Conservation (phyloP, 352 stramenopile genomes). For the Phytophthora meadii region DNA sequence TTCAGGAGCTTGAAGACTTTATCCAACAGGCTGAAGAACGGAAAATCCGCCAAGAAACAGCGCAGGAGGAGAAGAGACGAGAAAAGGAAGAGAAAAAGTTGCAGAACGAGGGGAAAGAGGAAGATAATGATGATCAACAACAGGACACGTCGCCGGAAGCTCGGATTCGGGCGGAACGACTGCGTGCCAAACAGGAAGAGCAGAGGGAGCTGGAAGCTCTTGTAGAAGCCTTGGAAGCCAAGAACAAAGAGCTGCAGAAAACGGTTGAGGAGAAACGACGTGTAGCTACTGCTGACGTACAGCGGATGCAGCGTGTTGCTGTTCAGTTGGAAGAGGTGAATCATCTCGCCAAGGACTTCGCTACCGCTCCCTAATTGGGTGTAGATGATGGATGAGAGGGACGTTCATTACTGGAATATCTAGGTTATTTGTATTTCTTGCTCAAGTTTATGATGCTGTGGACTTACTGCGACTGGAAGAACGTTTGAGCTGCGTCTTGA, state of each 20-base stretch:
- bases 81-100: conserved; percentile 14
- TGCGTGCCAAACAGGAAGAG: conserved; percentile 64
- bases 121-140: conserved; percentile 6
- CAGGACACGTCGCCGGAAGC: conserved; percentile 39
- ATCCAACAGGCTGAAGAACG: conserved; percentile 52
- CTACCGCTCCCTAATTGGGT: conserved; percentile 27
- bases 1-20: conserved; percentile 56
- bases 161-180: conserved; percentile 48
- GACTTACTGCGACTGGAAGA: conserved; percentile 58
- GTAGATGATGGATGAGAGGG: neutral
- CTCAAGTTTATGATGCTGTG: conserved; percentile 3
- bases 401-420: conserved; percentile 12
- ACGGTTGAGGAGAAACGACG: conserved; percentile 56
- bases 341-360: conserved; percentile 51
- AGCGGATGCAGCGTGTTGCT: conserved; percentile 47
- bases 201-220: conserved; percentile 52
- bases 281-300: conserved; percentile 47
- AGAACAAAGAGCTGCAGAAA: conserved; percentile 53
- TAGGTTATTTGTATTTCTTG: conserved; percentile 29
- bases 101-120: conserved; percentile 10
- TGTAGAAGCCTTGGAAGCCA: conserved; percentile 41
- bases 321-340: conserved; percentile 46
- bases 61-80: conserved; percentile 25
- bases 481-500: conserved; percentile 71
- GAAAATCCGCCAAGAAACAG: conserved; percentile 43